phyloP scores from a whole-genome alignment of 768 basidiomycete species.

The Udeniomyces megalosporus region DNA sequence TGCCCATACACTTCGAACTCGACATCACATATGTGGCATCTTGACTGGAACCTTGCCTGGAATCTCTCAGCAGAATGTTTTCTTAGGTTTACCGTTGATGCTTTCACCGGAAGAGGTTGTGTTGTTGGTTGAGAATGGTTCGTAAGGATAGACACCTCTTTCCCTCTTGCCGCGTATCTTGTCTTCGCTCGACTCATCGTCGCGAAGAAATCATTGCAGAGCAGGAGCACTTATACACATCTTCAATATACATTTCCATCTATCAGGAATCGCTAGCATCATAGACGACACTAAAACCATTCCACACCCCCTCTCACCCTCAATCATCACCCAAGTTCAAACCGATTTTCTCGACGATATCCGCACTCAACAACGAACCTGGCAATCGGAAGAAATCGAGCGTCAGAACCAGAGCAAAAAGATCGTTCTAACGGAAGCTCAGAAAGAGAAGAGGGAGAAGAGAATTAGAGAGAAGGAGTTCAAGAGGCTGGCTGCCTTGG shows the following conservation, averaged over 20 bases:
- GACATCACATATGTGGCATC: constrained; percentile 69
- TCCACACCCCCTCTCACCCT: constrained; percentile 33
- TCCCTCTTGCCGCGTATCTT: not conserved
- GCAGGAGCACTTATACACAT: no score
- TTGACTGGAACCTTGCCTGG: constrained; percentile 83
- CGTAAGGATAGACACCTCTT: constrained; percentile 15
- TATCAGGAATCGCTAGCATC: constrained; percentile 54
- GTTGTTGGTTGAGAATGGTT: constrained; percentile 67
- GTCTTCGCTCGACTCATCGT: no score
- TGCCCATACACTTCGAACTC: constrained; percentile 57
- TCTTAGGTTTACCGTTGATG: constrained; percentile 77
- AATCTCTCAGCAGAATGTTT: constrained; percentile 88
- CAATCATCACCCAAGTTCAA: constrained; percentile 20
- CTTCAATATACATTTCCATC: no score
- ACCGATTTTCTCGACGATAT: constrained; percentile 17
- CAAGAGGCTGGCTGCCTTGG: no score
- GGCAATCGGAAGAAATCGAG: constrained; percentile 31
- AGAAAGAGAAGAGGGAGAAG: constrained; percentile 43
- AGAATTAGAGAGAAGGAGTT: constrained; percentile 23
- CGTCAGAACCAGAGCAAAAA: constrained; percentile 35
- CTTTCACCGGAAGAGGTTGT: constrained; percentile 86
- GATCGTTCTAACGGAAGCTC: constrained; percentile 37
- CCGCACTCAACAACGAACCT: constrained; percentile 7
- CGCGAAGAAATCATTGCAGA: no score
- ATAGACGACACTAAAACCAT: constrained; percentile 54